Base-by-base conservation (phyloP, 83 land plant genomes). In the Picea mariana region DNA sequence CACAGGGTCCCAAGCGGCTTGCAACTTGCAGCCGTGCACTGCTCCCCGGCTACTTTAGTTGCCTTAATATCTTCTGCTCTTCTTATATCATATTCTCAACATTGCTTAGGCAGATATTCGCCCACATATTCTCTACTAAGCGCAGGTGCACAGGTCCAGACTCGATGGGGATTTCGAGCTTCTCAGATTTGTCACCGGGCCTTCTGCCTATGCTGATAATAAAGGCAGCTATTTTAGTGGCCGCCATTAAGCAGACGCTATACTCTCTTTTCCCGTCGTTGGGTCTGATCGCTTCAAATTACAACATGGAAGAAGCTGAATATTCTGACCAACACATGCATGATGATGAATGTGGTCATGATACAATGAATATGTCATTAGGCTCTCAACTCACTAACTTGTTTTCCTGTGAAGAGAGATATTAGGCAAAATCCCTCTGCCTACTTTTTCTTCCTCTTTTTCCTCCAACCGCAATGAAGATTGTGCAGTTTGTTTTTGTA, bases 401-500 rank as follows among this genome's bases (percentile, higher is more conserved):
- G 77, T 55, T 49, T 49, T 3, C 8, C 3, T 1, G 7, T 20
- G 77, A 73, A 20, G 77, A 42, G 12, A 49, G 55, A 49, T 49
- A 73, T n/a, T 49, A 8, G 5, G 77, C 52, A 73, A 40, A 73
- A 38, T 5, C 58, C 21, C 20, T 49, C 77, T 3, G 55, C 55
- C 11, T 49, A 49, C 38, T 20, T 21, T 73, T n/a, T 23, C 58
- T 21, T 73, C 20, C 4, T 0, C 9, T 3, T 16, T 23, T 16
- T 6, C 73, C 34, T 18, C 73, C 31, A 69, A 69, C 17, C 17
- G n/a, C 55, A 18, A 73, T 44, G 44, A 9, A 9, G 55, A 49
- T 49, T 49, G 55, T 49, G 83, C 86, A 62, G 87, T 90, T 20
- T 90, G 87, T 76, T 86, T 90, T 7, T 90, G 90, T 27, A 73